phyloP scores from a whole-genome alignment of 108 stramenopile species.

The Pseudonitzschia pungens region DNA sequence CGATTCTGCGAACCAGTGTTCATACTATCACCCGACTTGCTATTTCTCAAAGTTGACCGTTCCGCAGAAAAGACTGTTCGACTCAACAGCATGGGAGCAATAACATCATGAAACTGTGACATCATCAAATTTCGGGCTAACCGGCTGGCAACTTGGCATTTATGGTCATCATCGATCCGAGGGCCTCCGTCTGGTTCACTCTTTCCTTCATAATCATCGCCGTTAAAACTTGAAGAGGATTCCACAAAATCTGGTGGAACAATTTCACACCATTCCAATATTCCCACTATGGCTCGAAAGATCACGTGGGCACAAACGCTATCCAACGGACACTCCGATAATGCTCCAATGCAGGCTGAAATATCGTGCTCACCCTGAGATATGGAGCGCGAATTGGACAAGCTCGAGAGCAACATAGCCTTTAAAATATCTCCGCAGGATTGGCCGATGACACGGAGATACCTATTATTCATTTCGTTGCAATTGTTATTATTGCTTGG shows the following conservation, averaged over 20 bases:
- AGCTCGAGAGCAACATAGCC: constrained; percentile 68
- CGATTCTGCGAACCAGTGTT: background rate
- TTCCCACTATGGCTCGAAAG: constrained; percentile 58
- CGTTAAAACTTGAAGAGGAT: background rate
- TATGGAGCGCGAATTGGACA: constrained; percentile 53
- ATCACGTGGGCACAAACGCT: constrained; percentile 67
- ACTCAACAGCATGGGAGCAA: constrained; percentile 78
- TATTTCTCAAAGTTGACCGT: constrained; percentile 16
- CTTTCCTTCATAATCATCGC: background rate
- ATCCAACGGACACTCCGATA: constrained; percentile 77
- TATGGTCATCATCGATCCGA: constrained; percentile 43
- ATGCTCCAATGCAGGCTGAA: constrained; percentile 65
- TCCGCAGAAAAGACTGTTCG: constrained; percentile 69
- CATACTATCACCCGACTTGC: background rate
- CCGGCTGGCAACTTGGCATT: constrained; percentile 59
- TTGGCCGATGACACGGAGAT: constrained; percentile 18
- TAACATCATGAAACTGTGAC: constrained; percentile 75
- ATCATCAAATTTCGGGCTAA: constrained; percentile 75
- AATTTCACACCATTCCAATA: constrained; percentile 72
- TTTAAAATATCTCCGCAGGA: constrained; percentile 46
- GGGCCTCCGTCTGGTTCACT: constrained; percentile 6
- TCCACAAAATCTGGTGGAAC: constrained; percentile 27
- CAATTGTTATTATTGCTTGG: constrained; percentile 14
- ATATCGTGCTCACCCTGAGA: constrained; percentile 85
- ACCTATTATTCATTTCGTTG: background rate